Base-by-base conservation (phyloP, 176 grass and related monocot species). In the Ensete ventricosum region DNA sequence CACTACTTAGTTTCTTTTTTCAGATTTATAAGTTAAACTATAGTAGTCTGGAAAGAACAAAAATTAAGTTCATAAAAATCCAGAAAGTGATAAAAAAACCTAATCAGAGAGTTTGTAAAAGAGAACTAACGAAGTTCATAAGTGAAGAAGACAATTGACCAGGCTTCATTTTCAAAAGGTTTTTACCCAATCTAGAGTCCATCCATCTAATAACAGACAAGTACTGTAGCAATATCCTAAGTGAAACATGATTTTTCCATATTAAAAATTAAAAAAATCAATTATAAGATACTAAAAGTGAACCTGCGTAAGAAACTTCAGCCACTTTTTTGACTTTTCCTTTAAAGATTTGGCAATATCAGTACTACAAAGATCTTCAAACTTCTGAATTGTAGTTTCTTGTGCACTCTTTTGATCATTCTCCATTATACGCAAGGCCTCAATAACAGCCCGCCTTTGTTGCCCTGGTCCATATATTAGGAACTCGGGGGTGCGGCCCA, bases 391-490 rank as follows among this genome's bases (percentile, higher is more conserved):
- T 75, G 57, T 73, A 81, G 74, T 81, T 85, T 82, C 83, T 78
- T 25, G 43, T 52, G 62, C 63, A 75, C 66, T 60, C 3, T 76
- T 85, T 52, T 82, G 83, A 27, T 54, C 83, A 87, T 81, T 88
- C 75, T 85, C 87, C 50, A 88, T 76, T 67, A 97, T 58, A 20
- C 90, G 87, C 50, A 90, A 62, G 11, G 90, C 83, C 80, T 97
- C 93, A 79, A 92, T 87, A 78, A 97, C 76, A 16, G 93, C 93
- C 74, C 88, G 86, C 75, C 93, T 90, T 77, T 97, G 93, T 69
- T 97, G 93, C 26, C 93, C 90, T 81, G 90, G 90, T 48, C 93
- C 89, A 77, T 92, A 92, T 76, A 97, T 90, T 81, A 97, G 62
- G 53, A 97, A 97, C 66, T 92, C 90, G 77, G 85, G 54, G 88